A percentile compares a stretch with the other conserved stretches of the same genome.
These are phyloP conservation scores for Daphne laureola DNA, from an alignment of 441 rosid genomes.

Conservation along the genomic window DNA sequence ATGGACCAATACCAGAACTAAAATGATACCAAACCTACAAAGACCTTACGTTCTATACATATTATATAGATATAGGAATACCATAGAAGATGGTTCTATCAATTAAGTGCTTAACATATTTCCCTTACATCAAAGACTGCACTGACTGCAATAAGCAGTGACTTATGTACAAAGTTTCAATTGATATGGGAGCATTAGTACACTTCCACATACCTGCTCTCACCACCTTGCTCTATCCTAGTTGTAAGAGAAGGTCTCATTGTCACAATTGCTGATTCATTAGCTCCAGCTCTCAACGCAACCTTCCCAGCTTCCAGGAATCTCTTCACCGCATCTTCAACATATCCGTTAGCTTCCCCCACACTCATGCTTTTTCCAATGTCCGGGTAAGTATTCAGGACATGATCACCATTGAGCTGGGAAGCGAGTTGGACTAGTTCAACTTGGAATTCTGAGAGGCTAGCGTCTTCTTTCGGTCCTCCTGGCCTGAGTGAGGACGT, in stretches of 20 bases:
- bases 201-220: conserved; percentile 18
- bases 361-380: conserved; percentile 81
- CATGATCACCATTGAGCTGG: conserved; percentile 81
- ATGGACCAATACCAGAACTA: too few relatives aligned
- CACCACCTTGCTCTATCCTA: conserved; percentile 27
- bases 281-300: conserved; percentile 87
- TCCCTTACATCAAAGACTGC: too few relatives aligned
- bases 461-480: conserved; percentile 65
- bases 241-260: conserved; percentile 92
- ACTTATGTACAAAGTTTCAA: conserved; percentile 10
- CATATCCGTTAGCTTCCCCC: conserved; percentile 70
- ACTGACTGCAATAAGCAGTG: too few relatives aligned
- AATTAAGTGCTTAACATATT: too few relatives aligned
- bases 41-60: too few relatives aligned
- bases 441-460: conserved; percentile 80
- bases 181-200: conserved; percentile 15
- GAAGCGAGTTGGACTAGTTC: conserved; percentile 92
- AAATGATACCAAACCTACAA: too few relatives aligned
- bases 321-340: conserved; percentile 75
- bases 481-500: conserved; percentile 44
- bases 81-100: too few relatives aligned
- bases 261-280: conserved; percentile 71
- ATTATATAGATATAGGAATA: too few relatives aligned
- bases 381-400: conserved; percentile 68
- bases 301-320: conserved; percentile 87